Percentiles rank a stretch among this genome's conserved stretches.
These are phyloP conservation scores for Salvia hispanica DNA, from an alignment of 257 asterid species.

Conservation along the genomic window DNA sequence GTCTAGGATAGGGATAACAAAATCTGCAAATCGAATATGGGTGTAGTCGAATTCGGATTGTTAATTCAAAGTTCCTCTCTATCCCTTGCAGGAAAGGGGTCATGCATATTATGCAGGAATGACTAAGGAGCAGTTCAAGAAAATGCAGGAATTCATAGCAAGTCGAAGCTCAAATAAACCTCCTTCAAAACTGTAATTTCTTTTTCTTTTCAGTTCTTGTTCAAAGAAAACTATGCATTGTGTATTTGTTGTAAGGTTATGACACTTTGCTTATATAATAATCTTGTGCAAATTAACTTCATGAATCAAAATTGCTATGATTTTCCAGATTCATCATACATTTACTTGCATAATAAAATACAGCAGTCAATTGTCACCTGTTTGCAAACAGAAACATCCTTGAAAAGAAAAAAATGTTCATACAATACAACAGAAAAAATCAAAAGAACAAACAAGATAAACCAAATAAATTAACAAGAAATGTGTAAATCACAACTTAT, in stretches of 20 bases:
- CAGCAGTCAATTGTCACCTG: neutral
- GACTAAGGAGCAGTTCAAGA: slow-evolving; percentile 86
- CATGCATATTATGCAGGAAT: slow-evolving; percentile 77
- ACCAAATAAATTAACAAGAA: no score
- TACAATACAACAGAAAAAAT: neutral
- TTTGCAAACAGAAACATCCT: neutral
- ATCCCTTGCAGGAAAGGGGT: slow-evolving; percentile 75
- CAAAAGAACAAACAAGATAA: no score
- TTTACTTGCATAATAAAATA: neutral
- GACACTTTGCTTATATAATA: neutral
- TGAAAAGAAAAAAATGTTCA: neutral
- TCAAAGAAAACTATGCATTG: slow-evolving; percentile 28
- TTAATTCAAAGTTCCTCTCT: slow-evolving; percentile 12
- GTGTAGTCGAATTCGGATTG: neutral
- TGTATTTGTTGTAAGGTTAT: neutral
- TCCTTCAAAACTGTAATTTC: slow-evolving; percentile 59
- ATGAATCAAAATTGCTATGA: no score
- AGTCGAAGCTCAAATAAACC: slow-evolving; percentile 65
- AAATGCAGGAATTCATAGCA: slow-evolving; percentile 89
- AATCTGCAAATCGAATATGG: neutral
- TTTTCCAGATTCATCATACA: neutral
- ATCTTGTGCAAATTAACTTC: no score
- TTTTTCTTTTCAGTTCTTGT: neutral
- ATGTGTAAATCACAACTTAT: neutral
- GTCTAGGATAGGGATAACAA: neutral